Evolutionary conservation across 2,329 filamentous ascomycete genomes (phyloP), one percentile per base, ranked within the genome.

Genomic region (Fusarium sp.): DNA sequence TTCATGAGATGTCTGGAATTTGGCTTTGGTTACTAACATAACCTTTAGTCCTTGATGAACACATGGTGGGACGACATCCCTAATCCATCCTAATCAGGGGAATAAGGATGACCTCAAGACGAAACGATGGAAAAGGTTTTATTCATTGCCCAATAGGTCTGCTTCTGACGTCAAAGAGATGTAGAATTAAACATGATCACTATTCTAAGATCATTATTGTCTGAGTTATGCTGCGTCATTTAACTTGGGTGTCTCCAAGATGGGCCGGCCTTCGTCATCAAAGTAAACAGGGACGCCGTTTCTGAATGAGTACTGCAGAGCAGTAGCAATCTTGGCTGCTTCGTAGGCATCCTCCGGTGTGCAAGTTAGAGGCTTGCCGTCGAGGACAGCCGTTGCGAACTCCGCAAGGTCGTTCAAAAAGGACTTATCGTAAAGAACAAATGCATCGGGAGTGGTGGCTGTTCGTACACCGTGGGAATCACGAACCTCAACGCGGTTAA

Each of bases 271-370:
- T 3, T 75, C 62, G 18, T 75, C 71, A 47, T 75, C 70, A 68
- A 76, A 76, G 62, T 74, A 76, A 30, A 76, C 73, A 1, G 73
- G 70, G 11, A 70, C 54, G 6, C 72, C 65, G 27, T 65, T 63
- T 10, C 72, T 68, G 67, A 74, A 75, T 15, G 73, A 75, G 59
- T 74, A 67, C 54, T 72, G 69, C 40, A 73, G 55, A 31, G 70
- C 70, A 1, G 63, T 61, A n/a, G 65, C 62, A 41, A 72, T 73
- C 66, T 73, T 73, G 28, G 58, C 68, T 6, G 70, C 70, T 59
- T 73, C 70, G n/a, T 66, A 70, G 11, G 69, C 70, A 59, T 73
- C 70, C 7, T 73, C 70, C 3, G 68, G 68, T 10, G 62, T 65
- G 18, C 70, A 73, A 31, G 66, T 72, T 4, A 73, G 57, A n/a